Percentiles rank a stretch among this genome's conserved stretches.
Conservation (phyloP, 2,329 filamentous ascomycete genomes). For the Lecanosticta acicola region DNA sequence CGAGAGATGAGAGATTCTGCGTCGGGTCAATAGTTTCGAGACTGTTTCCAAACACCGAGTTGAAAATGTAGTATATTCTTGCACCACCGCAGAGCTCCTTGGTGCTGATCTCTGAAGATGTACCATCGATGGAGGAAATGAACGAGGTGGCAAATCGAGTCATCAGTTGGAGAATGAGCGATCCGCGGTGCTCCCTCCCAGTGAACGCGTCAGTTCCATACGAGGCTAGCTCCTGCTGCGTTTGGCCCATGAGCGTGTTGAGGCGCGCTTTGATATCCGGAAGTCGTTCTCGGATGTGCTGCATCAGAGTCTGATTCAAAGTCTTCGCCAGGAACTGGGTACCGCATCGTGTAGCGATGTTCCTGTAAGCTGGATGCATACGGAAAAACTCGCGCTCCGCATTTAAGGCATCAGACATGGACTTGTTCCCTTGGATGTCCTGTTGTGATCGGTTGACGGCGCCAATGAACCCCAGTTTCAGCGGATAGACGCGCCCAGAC, state of each 20-base stretch:
- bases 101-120: conserved; percentile 95
- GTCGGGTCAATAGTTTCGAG: conserved; percentile 95
- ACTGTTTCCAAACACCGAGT: conserved; percentile 95
- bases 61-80: conserved; percentile 98
- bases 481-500: conserved; percentile 90
- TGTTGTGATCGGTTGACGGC: conserved; percentile 98
- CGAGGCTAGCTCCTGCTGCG: conserved; percentile 94
- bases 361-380: conserved; percentile 93
- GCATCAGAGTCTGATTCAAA: conserved; percentile 90
- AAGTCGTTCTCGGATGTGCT: conserved; percentile 88
- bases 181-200: conserved; percentile 92
- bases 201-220: conserved; percentile 98
- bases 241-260: conserved; percentile 99
- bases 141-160: conserved; percentile 96
- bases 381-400: conserved; percentile 93
- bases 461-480: conserved; percentile 96
- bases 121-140: conserved; percentile 97
- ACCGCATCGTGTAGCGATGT: conserved; percentile 88
- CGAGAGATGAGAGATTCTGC: conserved; percentile 84
- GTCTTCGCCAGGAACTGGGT: conserved; percentile 93
- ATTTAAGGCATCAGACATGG: conserved; percentile 84
- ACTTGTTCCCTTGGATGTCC: conserved; percentile 92
- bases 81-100: conserved; percentile 95
- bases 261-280: conserved; percentile 97
- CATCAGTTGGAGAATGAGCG: conserved; percentile 93